Evolutionary conservation across 495 filamentous ascomycete genomes (phyloP).

Genomic region (Aspergillus sclerotiicarbonarius): DNA sequence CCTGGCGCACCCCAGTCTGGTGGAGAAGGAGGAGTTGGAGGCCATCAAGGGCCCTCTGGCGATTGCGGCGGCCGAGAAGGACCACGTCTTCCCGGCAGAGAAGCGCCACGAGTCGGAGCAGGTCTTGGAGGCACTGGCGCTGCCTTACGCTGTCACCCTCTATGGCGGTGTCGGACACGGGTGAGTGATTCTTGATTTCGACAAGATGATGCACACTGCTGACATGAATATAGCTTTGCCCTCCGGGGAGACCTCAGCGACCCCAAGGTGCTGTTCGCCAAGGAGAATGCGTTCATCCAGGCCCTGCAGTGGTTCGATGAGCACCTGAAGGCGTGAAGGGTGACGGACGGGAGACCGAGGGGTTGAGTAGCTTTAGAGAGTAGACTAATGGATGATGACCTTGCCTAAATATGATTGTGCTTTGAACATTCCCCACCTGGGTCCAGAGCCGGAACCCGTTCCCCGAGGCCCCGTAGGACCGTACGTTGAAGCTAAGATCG

Average conservation of each 20-base stretch:
- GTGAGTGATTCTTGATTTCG: background rate
- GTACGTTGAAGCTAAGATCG: no score
- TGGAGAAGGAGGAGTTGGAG: slow-evolving; percentile 64
- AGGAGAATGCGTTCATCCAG: slow-evolving; percentile 72
- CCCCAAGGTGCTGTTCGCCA: slow-evolving; percentile 58
- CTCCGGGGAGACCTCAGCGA: slow-evolving; percentile 58
- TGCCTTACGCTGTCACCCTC: slow-evolving; percentile 57
- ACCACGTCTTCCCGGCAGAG: slow-evolving; percentile 1
- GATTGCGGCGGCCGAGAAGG: slow-evolving; percentile 61
- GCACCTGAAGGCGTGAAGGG: slow-evolving; percentile 12
- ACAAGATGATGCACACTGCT: background rate
- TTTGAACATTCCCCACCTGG: no score
- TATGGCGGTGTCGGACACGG: slow-evolving; percentile 67
- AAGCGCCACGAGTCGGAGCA: slow-evolving; percentile 9
- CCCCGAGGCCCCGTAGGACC: no score
- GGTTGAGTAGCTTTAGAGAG: no score
- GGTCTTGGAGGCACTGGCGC: background rate
- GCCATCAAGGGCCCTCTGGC: slow-evolving; percentile 64
- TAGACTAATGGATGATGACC: no score
- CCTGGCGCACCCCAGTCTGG: slow-evolving; percentile 70
- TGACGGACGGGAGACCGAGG: background rate
- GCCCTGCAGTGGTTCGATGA: slow-evolving; percentile 67
- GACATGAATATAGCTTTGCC: slow-evolving; percentile 41
- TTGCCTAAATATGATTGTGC: no score
- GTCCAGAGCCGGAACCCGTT: no score